A percentile compares a stretch with the other conserved stretches of the same genome.
Evolutionary conservation across 306 rosid species (phyloP).

Genomic region (Geum urbanum): DNA sequence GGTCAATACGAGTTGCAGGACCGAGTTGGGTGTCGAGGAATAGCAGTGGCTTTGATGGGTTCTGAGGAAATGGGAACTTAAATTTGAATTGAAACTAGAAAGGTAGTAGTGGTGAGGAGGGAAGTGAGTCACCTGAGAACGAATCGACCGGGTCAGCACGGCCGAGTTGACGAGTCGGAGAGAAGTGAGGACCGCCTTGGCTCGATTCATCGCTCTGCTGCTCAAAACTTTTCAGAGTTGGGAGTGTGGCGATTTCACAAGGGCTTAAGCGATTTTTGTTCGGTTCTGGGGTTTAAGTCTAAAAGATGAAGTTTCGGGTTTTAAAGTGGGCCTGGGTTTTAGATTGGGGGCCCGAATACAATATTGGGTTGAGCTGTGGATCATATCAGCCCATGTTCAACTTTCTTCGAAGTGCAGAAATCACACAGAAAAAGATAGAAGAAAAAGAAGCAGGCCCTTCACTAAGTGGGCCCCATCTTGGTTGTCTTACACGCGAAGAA

Average conservation of each 20-base stretch:
- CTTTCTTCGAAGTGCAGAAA: not conserved
- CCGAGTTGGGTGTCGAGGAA: constrained; percentile 63
- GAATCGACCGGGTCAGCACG: constrained; percentile 34
- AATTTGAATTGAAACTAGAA: constrained; percentile 27
- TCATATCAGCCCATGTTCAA: not conserved
- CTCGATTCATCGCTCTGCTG: constrained; percentile 49
- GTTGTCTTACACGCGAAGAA: constrained; percentile 24
- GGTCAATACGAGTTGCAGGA: constrained; percentile 45
- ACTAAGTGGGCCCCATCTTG: not conserved
- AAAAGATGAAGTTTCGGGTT: no score
- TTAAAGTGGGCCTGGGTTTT: not conserved
- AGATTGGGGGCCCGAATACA: not conserved
- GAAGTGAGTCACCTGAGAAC: constrained; percentile 50
- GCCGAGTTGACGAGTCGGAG: constrained; percentile 44
- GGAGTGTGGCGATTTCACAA: not conserved
- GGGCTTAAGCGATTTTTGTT: not conserved
- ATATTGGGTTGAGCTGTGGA: not conserved
- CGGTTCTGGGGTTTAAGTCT: constrained; percentile 28
- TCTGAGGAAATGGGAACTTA: constrained; percentile 17
- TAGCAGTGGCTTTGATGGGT: constrained; percentile 37
- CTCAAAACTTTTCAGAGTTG: not conserved
- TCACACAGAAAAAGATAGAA: not conserved
- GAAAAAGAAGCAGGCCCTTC: not conserved
- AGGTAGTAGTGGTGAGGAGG: constrained; percentile 19
- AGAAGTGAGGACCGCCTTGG: constrained; percentile 37